phyloP scores from a whole-genome alignment of 106 monocot genomes.

The Allium cepa region DNA sequence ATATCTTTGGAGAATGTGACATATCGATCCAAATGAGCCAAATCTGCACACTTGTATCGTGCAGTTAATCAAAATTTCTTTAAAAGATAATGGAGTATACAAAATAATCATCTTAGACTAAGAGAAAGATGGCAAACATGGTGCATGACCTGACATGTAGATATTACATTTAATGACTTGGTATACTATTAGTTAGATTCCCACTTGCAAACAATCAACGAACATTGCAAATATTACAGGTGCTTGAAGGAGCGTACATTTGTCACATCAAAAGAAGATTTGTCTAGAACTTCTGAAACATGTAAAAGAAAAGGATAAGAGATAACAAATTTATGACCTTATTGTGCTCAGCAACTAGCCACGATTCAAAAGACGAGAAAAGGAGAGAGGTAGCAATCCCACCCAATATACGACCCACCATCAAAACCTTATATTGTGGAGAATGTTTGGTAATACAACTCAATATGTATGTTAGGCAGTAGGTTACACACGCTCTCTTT shows the following conservation, averaged over 20 bases:
- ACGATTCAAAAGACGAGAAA: constrained; percentile 96
- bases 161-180: no score
- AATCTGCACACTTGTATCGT: no score
- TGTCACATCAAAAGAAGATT: no score
- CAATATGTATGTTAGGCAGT: constrained; percentile 92
- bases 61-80: no score
- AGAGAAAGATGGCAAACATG: no score
- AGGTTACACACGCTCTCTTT: constrained; percentile 88
- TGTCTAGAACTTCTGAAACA: no score
- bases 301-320: neutral
- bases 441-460: constrained; percentile 97
- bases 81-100: no score
- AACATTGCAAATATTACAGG: neutral
- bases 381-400: constrained; percentile 91
- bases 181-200: neutral
- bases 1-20: no score
- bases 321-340: constrained; percentile 36
- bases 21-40: no score
- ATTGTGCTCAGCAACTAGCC: constrained; percentile 96
- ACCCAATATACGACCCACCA: constrained; percentile 87
- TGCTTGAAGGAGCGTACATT: no score
- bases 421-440: constrained; percentile 75
- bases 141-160: no score
- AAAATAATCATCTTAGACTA: no score
- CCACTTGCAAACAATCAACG: neutral